Evolutionary conservation across 176 grass and related monocot genomes (phyloP), one percentile per base, ranked within the genome.

Genomic region (Oryza rufipogon): DNA sequence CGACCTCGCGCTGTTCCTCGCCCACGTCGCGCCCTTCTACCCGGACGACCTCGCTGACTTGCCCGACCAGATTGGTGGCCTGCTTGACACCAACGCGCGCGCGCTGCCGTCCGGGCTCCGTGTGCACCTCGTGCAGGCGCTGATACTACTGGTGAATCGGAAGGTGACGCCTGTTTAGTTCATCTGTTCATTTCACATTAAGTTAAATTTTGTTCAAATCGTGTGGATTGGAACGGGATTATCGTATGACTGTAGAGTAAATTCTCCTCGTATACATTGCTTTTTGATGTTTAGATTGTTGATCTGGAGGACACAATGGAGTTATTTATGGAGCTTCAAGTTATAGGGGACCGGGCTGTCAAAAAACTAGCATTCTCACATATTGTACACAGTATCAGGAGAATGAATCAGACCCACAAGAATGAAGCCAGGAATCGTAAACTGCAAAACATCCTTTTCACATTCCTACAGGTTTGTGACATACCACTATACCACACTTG

Each of bases 391-490:
- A 94, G 84, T 74, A 94, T 96, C 71, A 89, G 91, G 51, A 92
- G 96, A 42, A 95, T 99, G 93, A 99, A 99, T 75, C 91, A 96
- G 76, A 99, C 92, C 70, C 91, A 94, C 68, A 98, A 96, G 81
- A 95, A 98, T 79, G 91, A 92, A 79, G 34, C 74, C 81, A 89
- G 71, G 15, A 98, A 96, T 65, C 89, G 93, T 20, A 98, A 94
- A 83, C 77, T 98, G 70, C 96, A 98, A 68, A 95, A 94, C 64
- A 89, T 84, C 30, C 76, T 98, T 79, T 98, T 87, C 70, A 83
- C 75, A 70, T 69, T 95, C 71, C 86, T 98, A 69, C 87, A 95
- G 93, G 93, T 95, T 56, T 88, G 80, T 23, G 56, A 70, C 74
- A 68, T 71, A 20, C 42, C 42, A 44, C 1, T 44, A 10, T 44